Percentiles rank a stretch among this genome's conserved stretches.
phyloP scores from a whole-genome alignment of 2,329 filamentous ascomycete genomes.

The Pestalotiopsis sp. region DNA sequence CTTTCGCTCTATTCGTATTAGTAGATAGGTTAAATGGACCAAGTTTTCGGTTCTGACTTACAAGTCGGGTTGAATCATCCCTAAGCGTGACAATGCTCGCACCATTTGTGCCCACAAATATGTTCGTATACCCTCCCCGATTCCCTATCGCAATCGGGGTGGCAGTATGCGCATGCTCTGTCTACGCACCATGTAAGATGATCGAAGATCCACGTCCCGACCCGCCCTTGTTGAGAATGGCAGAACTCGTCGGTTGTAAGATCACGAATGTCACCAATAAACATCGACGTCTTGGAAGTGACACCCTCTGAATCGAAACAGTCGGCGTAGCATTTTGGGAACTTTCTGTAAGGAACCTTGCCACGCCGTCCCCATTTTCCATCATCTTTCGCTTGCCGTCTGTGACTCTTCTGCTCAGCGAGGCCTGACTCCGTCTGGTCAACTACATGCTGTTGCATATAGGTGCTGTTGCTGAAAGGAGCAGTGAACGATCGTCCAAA shows the following conservation, averaged over 20 bases:
- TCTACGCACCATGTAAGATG: background rate
- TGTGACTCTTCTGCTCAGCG: background rate
- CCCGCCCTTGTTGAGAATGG: background rate
- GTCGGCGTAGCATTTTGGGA: background rate
- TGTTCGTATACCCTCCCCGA: background rate
- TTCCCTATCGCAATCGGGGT: background rate
- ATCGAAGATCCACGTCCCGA: background rate
- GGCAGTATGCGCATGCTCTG: background rate
- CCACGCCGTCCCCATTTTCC: background rate
- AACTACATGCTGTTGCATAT: background rate
- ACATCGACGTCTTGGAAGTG: background rate
- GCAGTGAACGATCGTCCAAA: background rate
- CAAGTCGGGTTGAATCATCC: background rate
- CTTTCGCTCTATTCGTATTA: no score
- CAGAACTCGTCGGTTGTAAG: background rate
- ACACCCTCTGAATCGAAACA: background rate
- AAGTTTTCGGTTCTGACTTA: no score
- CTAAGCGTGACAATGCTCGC: background rate
- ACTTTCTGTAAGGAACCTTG: background rate
- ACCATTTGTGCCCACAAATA: background rate
- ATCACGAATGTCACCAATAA: conserved; percentile 1
- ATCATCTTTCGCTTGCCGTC: background rate
- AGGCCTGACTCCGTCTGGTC: background rate
- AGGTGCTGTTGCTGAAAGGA: background rate
- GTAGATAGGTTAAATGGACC: no score